Evolutionary conservation across 78 protist genomes (phyloP), one percentile per base, ranked within the genome.

Genomic region (Anaeramoeba flamelloides): DNA sequence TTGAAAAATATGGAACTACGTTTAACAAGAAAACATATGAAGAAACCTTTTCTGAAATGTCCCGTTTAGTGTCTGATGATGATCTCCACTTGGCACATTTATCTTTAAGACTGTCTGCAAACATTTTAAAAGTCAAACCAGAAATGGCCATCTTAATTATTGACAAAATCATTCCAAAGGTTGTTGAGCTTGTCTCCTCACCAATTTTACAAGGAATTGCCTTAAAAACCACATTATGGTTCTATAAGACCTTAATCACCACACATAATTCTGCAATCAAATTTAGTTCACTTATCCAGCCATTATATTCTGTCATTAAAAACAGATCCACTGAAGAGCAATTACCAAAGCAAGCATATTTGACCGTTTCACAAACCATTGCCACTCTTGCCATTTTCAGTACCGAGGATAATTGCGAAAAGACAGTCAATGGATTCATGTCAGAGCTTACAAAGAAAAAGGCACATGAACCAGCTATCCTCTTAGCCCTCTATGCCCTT

Each of bases 181-280:
- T 81, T 32, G 78, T 90, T 0, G 36, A n/a, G 0, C 77, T 93
- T 41, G n/a, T 91, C 1, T 33, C 36, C 41, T 74, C 86, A 3
- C 81, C 94, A 2, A 39, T 92, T 4, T 86, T 92, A 36, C 94
- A 93, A 78, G 95, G 97, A 36, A 77, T 53, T 0, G 92, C 97
- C 0, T 82, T 93, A 69, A 41, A 80, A 34, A 77, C 32, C 33
- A 3, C 37, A 17, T 1, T 12, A n/a, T 37, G 33, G 75, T 4
- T 74, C 36, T 65, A 38, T 39, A 36, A 30, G 1, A 38, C 75
- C n/a, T 75, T 86, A 40, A 79, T 91, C 36, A 76, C 41, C 34
- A 83, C 80, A 2, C 77, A 53, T 36, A 36, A 79, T 40, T 38
- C 82, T 38, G 80, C 78, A 32, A 77, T 90, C 79, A 39, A 39